These are phyloP conservation scores for Pluteus cervinus DNA, from an alignment of 768 basidiomycete species.

Conservation along the genomic window DNA sequence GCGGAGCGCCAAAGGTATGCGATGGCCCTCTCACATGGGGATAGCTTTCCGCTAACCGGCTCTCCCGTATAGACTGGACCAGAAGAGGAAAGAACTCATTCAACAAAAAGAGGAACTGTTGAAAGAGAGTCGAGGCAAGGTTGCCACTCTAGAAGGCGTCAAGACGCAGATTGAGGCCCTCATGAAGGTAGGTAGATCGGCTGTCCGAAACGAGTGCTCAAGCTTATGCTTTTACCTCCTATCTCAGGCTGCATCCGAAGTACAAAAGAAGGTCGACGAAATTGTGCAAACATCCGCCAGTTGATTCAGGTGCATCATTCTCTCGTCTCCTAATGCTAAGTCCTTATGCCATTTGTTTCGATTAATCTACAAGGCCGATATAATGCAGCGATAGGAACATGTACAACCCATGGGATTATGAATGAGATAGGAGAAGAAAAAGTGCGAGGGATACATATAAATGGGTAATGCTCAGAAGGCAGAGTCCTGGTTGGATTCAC, in stretches of 20 bases:
- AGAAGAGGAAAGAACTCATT: conserved; percentile 59
- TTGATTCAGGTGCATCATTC: no score
- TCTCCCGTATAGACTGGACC: conserved; percentile 53
- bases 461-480: background rate
- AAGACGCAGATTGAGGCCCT: conserved; percentile 73
- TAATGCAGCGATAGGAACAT: no score
- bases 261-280: conserved; percentile 72
- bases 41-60: conserved; percentile 4
- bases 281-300: conserved; percentile 49
- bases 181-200: conserved; percentile 48
- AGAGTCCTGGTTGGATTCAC: conserved; percentile 13
- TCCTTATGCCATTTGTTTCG: no score
- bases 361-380: no score
- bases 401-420: no score
- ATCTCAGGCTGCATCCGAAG: conserved; percentile 58
- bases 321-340: no score
- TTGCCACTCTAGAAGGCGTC: conserved; percentile 67
- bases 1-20: conserved; percentile 80
- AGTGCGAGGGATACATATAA: conserved; percentile 1
- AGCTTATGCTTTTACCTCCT: conserved; percentile 5
- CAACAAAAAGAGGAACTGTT: conserved; percentile 73
- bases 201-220: no score
- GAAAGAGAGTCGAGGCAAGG: conserved; percentile 73
- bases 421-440: conserved; percentile 2
- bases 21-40: conserved; percentile 7